Conservation (phyloP, 768 basidiomycete genomes). For the Trametes meyenii region DNA sequence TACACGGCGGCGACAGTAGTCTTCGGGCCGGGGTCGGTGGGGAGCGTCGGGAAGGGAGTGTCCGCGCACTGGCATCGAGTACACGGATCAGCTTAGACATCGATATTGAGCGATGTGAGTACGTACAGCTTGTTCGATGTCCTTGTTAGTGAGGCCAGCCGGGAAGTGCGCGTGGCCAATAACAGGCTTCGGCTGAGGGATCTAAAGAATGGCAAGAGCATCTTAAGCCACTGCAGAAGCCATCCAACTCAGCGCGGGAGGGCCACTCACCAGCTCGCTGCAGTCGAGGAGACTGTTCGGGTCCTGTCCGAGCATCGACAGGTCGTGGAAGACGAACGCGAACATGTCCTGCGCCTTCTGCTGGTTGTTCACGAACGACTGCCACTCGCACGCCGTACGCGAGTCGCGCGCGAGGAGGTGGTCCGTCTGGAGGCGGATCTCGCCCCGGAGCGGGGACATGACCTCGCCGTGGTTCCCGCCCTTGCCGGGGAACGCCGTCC, state of each 20-base stretch:
- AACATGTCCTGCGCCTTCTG: conserved; percentile 19
- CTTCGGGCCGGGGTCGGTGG: conserved; percentile 23
- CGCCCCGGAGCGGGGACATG: conserved; percentile 34
- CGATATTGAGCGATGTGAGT: neutral
- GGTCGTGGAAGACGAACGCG: conserved; percentile 14
- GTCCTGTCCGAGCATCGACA: conserved; percentile 18
- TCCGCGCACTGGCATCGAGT: conserved; percentile 18
- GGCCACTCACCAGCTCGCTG: conserved; percentile 13
- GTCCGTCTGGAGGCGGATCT: conserved; percentile 40
- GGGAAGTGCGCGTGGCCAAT: conserved; percentile 24
- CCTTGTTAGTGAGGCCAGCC: conserved; percentile 25
- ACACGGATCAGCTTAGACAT: neutral
- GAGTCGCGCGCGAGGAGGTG: conserved; percentile 34
- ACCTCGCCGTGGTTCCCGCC: conserved; percentile 33
- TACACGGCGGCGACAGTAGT: conserved; percentile 26
- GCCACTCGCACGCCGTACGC: conserved; percentile 39
- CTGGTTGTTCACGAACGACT: conserved; percentile 29
- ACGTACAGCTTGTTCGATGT: conserved; percentile 31
- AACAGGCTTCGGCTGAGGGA: conserved; percentile 13
- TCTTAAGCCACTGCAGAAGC: neutral
- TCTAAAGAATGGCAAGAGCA: neutral
- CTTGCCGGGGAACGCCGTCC: conserved; percentile 31
- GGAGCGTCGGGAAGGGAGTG: conserved; percentile 24
- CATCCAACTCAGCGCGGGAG: neutral
- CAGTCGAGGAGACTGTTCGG: conserved; percentile 18